phyloP scores from a whole-genome alignment of 2,329 filamentous ascomycete species.

The Fusarium gaditjirri region DNA sequence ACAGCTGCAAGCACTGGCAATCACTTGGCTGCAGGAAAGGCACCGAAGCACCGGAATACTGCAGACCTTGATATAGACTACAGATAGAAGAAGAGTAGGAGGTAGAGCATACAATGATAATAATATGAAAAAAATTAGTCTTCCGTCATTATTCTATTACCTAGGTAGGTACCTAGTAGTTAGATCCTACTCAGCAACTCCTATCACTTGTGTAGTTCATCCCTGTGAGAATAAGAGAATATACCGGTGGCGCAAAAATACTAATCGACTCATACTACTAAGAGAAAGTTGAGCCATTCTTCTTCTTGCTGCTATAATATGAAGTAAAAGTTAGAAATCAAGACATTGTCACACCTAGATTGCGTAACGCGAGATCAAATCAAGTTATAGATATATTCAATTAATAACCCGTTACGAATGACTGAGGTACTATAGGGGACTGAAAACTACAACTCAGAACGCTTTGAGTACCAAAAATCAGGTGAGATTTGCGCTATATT shows the following conservation, averaged over 20 bases:
- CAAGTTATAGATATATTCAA: background rate
- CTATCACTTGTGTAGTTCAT: background rate
- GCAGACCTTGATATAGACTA: background rate
- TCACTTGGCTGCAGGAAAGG: background rate
- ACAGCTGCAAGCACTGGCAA: conserved; percentile 23
- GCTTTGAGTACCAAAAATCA: background rate
- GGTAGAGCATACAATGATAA: background rate
- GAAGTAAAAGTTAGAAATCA: background rate
- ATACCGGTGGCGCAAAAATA: background rate
- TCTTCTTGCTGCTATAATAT: background rate
- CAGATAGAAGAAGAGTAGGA: background rate
- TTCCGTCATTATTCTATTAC: background rate
- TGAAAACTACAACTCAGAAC: background rate
- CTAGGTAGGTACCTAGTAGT: background rate
- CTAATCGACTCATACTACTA: background rate
- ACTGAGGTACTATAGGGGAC: background rate
- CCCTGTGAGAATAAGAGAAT: background rate
- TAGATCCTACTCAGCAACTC: background rate
- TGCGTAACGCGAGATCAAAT: background rate
- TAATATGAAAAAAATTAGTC: background rate
- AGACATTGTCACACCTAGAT: background rate
- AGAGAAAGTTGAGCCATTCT: background rate
- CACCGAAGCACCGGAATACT: background rate
- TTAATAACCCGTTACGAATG: background rate
- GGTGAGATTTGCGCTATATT: background rate